Evolutionary conservation across 805 yeast species (phyloP).

Genomic region (Starmerella ratchasimensis): DNA sequence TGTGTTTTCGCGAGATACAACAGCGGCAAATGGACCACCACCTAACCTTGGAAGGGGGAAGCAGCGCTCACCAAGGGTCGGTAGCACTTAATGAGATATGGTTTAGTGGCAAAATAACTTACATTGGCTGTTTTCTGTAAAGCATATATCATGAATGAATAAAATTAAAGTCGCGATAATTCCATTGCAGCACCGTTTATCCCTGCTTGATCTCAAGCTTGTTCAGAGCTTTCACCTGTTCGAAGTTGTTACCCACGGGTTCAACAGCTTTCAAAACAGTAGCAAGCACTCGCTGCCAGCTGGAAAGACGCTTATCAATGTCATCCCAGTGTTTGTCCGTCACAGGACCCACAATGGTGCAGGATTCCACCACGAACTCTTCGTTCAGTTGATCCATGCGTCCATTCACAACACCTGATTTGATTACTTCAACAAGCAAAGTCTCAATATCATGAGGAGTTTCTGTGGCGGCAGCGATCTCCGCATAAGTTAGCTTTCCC

Average conservation of each 20-base stretch:
- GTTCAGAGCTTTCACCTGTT: slow-evolving; percentile 12
- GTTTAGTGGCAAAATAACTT: too few species aligned
- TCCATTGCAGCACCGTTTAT: too few species aligned
- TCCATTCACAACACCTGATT: slow-evolving; percentile 32
- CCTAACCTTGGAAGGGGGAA: too few species aligned
- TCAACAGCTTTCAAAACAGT: slow-evolving; percentile 9
- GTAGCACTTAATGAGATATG: too few species aligned
- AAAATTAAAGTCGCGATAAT: not conserved
- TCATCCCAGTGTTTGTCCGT: slow-evolving; percentile 29
- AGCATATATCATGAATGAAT: too few species aligned
- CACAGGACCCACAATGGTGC: slow-evolving; percentile 27
- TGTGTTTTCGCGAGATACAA: too few species aligned
- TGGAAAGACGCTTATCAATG: slow-evolving; percentile 24
- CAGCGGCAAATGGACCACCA: too few species aligned
- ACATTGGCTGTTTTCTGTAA: too few species aligned
- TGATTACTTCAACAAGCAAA: slow-evolving; percentile 31
- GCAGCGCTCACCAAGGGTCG: too few species aligned
- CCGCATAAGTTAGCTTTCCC: slow-evolving; percentile 23
- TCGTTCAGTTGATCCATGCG: slow-evolving; percentile 30
- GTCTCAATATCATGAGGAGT: slow-evolving; percentile 27
- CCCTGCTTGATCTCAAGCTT: slow-evolving; percentile 16
- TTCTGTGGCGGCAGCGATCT: slow-evolving; percentile 23
- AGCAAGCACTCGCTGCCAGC: slow-evolving; percentile 27
- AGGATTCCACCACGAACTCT: slow-evolving; percentile 28
- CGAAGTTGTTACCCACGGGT: slow-evolving; percentile 13